Evolutionary conservation across 1,139 yeast genomes (phyloP), one percentile per base, ranked within the genome.

Genomic region (Yamadazyma buinensis): DNA sequence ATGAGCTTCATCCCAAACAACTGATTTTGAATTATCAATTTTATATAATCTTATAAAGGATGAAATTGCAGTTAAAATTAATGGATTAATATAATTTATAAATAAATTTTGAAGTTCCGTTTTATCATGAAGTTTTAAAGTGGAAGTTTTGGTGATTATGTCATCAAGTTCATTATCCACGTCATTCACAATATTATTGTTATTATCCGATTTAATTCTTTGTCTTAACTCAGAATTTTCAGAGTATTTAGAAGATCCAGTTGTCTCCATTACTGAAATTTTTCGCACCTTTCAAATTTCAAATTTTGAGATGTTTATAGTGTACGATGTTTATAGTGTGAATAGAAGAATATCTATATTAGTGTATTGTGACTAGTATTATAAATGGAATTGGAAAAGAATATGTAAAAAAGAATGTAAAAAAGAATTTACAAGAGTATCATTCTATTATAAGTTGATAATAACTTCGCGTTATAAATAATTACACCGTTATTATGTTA

Each of bases 1-100:
- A 67, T 76, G 82, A 36, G 82, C 82, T 55, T 76, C 82, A 52
- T 76, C 82, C 99, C 99, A 92, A 7, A 88, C 81, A 9, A 94
- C 97, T 26, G 67, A 60, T 35, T 74, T 61, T 26, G 84, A 68
- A 21, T 64, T 67, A 37, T 80, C 84, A 35, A 92, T 84, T 23
- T 70, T 68, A 49, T 81, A 75, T 29, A 86, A 67, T 36, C 97
- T 73, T 9, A 88, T 71, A 44, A 73, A 73, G 11, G 84, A 75
- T 1, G 95, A 79, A 3, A 83, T 30, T 0, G 68, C 59, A 0
- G 94, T 83, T 26, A 69, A 52, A 2, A 64, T 12, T 8, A 67
- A 38, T 5, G 74, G 73, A 37, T 57, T 55, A 4, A 61, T 35
- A 32, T 48, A 46, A 11, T 49, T 47, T 20, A 54, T 36, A 32